Base-by-base conservation (phyloP, 306 rosid genomes). In the Pterocarpus santalinus region DNA sequence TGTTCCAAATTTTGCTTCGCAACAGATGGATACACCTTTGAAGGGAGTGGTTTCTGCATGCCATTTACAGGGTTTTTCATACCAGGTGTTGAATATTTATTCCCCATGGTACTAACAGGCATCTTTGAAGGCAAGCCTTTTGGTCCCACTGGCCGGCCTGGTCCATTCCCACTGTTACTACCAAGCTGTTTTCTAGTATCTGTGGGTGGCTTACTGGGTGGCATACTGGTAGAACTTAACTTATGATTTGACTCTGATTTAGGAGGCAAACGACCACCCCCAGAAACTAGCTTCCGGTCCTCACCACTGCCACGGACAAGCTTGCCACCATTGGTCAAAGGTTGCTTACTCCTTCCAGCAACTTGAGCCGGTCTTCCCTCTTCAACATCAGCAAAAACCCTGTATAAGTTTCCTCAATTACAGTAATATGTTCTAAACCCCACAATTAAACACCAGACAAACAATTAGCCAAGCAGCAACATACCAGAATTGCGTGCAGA, bases 121-220 rank as follows among this genome's bases (percentile, higher is more conserved):
- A 39, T 70, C 92, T 83, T 94, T 15, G 85, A 60, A 46, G 88
- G 91, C 58, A 85, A 16, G 35, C 82, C 89, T 85, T 90, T 94
- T 35, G 86, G 72, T 34, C 65, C 92, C 65, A 72, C 44, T 10
- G 91, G 89, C 86, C 90, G 93, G 16, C 94, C 87, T 22, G 90
- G 89, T 49, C 90, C 91, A 84, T 68, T 90, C 65, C 85, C 94
- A 28, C 51, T 84, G 69, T 80, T 86, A 80, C 73, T 90, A 72
- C 86, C 88, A 69, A 90, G 91, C 55, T 85, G 97, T 74, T 67
- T 91, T 84, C 90, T 91, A 76, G 92, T 78, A 85, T 89, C 92
- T 76, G 76, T 41, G 0, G 78, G 60, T 63, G 80, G 63, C 57
- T 67, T 73, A 80, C 82, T 80, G 35, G 8, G 6, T 43, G 85